Evolutionary conservation across 2,329 filamentous ascomycete genomes (phyloP).

Genomic region (Trichoderma pleuroti): DNA sequence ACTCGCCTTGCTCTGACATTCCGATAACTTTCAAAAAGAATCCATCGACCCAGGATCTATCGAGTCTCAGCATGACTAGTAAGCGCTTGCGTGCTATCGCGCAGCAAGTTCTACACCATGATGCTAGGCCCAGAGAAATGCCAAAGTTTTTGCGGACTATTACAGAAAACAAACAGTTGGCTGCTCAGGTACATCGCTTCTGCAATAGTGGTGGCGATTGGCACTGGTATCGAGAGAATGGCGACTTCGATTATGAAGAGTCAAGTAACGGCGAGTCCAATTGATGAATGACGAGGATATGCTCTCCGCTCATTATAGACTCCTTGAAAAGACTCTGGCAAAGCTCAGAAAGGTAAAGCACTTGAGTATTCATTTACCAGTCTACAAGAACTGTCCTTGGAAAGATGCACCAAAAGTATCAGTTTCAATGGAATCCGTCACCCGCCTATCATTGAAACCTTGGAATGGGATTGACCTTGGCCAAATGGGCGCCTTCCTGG

Average conservation of each 20-base stretch:
- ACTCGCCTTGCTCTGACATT: neutral
- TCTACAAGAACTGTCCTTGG: too few relatives aligned
- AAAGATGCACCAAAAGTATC: too few relatives aligned
- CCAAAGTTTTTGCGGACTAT: neutral
- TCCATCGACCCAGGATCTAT: neutral
- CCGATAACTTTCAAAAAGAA: neutral
- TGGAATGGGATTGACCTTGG: fast-evolving
- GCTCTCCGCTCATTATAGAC: neutral
- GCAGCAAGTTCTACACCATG: neutral
- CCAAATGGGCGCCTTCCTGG: neutral
- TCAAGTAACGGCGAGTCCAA: too few relatives aligned
- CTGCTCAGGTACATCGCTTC: neutral
- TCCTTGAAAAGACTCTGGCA: neutral
- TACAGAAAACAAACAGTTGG: neutral
- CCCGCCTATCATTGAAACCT: neutral
- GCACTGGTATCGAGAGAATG: too few relatives aligned
- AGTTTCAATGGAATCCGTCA: neutral
- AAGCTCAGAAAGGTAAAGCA: neutral
- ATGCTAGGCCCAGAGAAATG: fast-evolving
- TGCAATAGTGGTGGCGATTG: neutral
- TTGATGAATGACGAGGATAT: too few relatives aligned
- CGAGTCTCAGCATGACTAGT: neutral
- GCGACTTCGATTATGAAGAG: too few relatives aligned
- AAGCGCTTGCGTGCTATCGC: neutral
- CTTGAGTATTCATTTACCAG: fast-evolving